Percentiles rank a stretch among this genome's conserved stretches.
phyloP scores from a whole-genome alignment of 768 basidiomycete genomes.

The Macrolepiota fuliginosa region DNA sequence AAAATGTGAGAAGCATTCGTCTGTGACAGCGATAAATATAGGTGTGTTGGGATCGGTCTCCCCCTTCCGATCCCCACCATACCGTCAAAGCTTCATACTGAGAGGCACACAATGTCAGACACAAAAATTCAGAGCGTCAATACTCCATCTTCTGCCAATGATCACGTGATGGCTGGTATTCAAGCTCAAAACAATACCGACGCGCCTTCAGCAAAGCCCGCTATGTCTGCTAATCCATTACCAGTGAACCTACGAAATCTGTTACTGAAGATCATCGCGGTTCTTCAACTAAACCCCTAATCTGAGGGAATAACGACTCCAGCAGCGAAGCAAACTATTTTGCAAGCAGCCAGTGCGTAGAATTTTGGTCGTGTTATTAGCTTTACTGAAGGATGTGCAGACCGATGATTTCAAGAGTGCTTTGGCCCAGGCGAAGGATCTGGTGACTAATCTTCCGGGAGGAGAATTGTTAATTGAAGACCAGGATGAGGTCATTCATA shows the following conservation, averaged over 20 bases:
- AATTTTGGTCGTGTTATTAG: not conserved
- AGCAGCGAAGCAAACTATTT: constrained; percentile 62
- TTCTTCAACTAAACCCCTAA: constrained; percentile 60
- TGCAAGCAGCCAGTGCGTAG: constrained; percentile 54
- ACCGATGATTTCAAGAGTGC: constrained; percentile 69
- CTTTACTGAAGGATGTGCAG: constrained; percentile 30
- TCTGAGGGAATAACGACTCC: constrained; percentile 52
- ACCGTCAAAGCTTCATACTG: not conserved
- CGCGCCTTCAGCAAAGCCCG: constrained; percentile 2
- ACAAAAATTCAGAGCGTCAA: not conserved
- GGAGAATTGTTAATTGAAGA: constrained; percentile 69
- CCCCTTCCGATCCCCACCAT: not conserved
- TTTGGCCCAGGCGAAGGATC: constrained; percentile 56
- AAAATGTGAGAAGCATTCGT: constrained; percentile 8
- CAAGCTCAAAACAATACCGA: not conserved
- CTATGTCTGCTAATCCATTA: constrained; percentile 33
- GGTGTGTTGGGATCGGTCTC: not conserved
- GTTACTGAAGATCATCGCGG: constrained; percentile 54
- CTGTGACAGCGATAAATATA: not conserved
- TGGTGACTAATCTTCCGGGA: constrained; percentile 59
- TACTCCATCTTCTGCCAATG: not conserved
- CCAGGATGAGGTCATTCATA: constrained; percentile 67
- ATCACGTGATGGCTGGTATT: constrained; percentile 4
- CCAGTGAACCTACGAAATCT: constrained; percentile 56
- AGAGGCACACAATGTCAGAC: not conserved